Conservation (phyloP, 805 yeast species). For the Metschnikowia corniflorae region DNA sequence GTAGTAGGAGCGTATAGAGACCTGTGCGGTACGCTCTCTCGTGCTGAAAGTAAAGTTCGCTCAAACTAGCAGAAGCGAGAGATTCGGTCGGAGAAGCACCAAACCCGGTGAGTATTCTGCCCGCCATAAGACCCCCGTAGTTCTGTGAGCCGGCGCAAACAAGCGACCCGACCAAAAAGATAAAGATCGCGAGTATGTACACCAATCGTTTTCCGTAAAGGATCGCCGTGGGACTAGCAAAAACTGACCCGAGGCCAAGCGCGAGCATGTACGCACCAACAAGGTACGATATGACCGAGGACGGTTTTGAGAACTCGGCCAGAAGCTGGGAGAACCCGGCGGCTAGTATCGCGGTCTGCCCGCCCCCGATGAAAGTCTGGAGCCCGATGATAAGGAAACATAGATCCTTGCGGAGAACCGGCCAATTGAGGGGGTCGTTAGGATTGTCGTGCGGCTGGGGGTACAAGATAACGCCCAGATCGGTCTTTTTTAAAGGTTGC, state of each 20-base stretch:
- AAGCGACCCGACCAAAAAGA: constrained; percentile 49
- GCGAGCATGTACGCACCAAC: constrained; percentile 60
- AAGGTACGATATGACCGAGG: constrained; percentile 45
- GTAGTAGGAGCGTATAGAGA: constrained; percentile 50
- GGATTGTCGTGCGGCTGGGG: constrained; percentile 65
- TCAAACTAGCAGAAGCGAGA: constrained; percentile 56
- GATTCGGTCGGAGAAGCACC: constrained; percentile 63
- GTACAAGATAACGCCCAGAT: constrained; percentile 47
- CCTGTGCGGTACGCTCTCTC: constrained; percentile 61
- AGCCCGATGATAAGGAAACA: constrained; percentile 52
- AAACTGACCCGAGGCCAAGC: constrained; percentile 54
- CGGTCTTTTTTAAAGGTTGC: constrained; percentile 39
- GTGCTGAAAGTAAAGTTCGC: constrained; percentile 58
- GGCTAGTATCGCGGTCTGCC: constrained; percentile 58
- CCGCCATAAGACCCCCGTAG: constrained; percentile 53
- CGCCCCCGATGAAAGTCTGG: constrained; percentile 59
- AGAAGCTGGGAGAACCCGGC: constrained; percentile 47
- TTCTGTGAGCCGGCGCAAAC: constrained; percentile 51
- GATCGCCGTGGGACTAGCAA: constrained; percentile 56
- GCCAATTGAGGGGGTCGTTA: constrained; percentile 68
- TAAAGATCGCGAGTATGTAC: constrained; percentile 45
- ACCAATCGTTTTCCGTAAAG: constrained; percentile 56
- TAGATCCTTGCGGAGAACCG: constrained; percentile 53
- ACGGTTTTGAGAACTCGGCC: constrained; percentile 40
- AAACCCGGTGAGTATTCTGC: constrained; percentile 54